Conservation (phyloP, 805 yeast species). For the Limtongozyma cylindracea region DNA sequence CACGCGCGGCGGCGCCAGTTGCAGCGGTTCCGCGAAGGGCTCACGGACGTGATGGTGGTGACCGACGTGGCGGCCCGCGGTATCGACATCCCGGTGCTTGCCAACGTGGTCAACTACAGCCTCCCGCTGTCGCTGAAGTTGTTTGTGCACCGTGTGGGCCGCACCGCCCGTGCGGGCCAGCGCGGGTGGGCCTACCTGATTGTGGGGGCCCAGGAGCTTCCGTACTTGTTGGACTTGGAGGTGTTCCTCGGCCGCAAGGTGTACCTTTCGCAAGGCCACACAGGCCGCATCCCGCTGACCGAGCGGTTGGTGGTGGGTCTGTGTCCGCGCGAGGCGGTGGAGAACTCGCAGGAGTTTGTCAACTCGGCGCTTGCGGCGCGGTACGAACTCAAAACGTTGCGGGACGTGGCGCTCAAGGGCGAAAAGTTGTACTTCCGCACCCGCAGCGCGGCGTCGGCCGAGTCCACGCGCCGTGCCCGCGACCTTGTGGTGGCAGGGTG, state of each 20-base stretch:
- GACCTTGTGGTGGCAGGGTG: conserved; percentile 56
- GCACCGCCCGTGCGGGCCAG: conserved; percentile 98
- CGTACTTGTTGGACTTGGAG: conserved; percentile 78
- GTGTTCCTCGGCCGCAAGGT: conserved; percentile 71
- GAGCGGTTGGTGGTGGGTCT: conserved; percentile 66
- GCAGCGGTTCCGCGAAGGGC: conserved; percentile 62
- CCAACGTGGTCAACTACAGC: conserved; percentile 81
- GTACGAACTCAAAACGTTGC: conserved; percentile 40
- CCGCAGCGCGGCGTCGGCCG: conserved; percentile 64
- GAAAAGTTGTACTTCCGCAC: conserved; percentile 74
- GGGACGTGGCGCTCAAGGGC: conserved; percentile 60
- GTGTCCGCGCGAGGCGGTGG: conserved; percentile 49
- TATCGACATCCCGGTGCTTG: conserved; percentile 90
- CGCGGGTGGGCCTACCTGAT: conserved; percentile 94
- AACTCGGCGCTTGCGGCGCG: conserved; percentile 31
- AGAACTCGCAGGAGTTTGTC: conserved; percentile 45
- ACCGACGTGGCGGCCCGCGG: conserved; percentile 99
- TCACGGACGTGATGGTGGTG: conserved; percentile 72
- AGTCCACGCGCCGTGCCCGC: conserved; percentile 66
- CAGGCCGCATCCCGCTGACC: too few species aligned
- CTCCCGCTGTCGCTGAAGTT: conserved; percentile 84
- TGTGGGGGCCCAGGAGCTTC: conserved; percentile 63
- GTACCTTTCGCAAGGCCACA: too few species aligned
- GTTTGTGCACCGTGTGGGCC: conserved; percentile 91
- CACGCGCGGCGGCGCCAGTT: conserved; percentile 81